Percentiles rank a stretch among this genome's conserved stretches.
These are phyloP conservation scores for Echeveria elegans DNA, from an alignment of 164 flowering plant species.

Conservation along the genomic window DNA sequence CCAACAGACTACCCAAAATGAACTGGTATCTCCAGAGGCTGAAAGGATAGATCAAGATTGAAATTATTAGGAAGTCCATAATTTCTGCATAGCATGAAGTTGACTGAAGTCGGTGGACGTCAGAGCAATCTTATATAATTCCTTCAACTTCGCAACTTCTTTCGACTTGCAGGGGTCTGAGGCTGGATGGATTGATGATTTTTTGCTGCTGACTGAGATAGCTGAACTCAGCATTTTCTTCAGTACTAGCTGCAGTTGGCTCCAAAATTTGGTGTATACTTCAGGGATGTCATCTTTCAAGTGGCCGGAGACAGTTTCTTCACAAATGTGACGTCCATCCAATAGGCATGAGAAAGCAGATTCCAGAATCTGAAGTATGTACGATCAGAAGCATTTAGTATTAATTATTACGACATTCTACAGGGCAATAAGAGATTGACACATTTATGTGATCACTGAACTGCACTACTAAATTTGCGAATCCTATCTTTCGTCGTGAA, in stretches of 20 bases:
- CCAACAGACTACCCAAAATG: background rate
- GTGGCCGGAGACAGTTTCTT: constrained; percentile 16
- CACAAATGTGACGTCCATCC: constrained; percentile 57
- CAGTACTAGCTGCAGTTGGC: constrained; percentile 55
- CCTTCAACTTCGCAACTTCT: constrained; percentile 58
- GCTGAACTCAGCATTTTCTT: constrained; percentile 59
- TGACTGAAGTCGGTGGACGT: constrained; percentile 41
- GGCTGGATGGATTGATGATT: constrained; percentile 20
- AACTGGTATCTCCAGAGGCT: background rate
- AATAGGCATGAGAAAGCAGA: constrained; percentile 62
- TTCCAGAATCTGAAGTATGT: constrained; percentile 53
- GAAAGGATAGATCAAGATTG: background rate
- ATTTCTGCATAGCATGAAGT: constrained; percentile 46
- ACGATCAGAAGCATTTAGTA: background rate
- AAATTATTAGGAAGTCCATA: constrained; percentile 37
- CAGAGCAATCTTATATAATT: constrained; percentile 74
- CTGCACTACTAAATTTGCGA: no score
- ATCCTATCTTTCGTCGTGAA: no score
- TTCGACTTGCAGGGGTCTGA: constrained; percentile 23
- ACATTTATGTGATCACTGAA: background rate
- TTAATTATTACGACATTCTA: background rate
- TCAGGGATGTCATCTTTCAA: constrained; percentile 21
- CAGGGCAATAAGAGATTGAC: background rate
- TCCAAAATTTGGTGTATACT: constrained; percentile 46
- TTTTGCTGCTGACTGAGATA: constrained; percentile 21